These are phyloP conservation scores for Neofusicoccum sp. DNA, from an alignment of 2,329 filamentous ascomycete genomes.

Conservation along the genomic window DNA sequence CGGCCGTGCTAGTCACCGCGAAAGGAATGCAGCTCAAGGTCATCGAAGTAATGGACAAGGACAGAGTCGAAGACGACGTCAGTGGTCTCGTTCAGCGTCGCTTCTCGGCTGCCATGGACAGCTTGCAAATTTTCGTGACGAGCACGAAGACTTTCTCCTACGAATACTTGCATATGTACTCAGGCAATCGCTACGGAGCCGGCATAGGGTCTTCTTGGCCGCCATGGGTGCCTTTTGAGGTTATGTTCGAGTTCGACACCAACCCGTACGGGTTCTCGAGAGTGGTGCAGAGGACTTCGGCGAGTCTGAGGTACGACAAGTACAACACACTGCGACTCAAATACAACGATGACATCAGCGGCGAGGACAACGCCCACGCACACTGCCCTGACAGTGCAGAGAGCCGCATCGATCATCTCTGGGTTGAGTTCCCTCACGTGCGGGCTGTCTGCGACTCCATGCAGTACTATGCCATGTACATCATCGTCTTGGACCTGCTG, in stretches of 20 bases:
- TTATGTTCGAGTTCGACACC: conserved; percentile 94
- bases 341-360: conserved; percentile 90
- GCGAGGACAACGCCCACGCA: conserved; percentile 54
- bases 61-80: conserved; percentile 86
- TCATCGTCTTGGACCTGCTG: conserved; percentile 93
- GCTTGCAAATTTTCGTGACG: conserved; percentile 96
- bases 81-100: conserved; percentile 93
- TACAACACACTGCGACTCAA: conserved; percentile 97
- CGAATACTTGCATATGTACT: conserved; percentile 87
- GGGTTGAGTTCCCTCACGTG: conserved; percentile 94
- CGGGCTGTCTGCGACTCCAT: conserved; percentile 95
- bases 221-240: conserved; percentile 96
- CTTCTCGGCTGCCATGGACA: conserved; percentile 95
- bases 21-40: conserved; percentile 99
- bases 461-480: conserved; percentile 97
- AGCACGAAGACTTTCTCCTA: conserved; percentile 88
- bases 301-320: conserved; percentile 92
- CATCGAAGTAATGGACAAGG: conserved; percentile 96
- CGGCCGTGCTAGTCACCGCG: conserved; percentile 93
- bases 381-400: conserved; percentile 60
- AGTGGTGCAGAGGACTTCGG: conserved; percentile 95
- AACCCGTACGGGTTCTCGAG: conserved; percentile 98
- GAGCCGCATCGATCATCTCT: conserved; percentile 90
- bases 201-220: conserved; percentile 87
- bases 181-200: conserved; percentile 89